Conservation (phyloP, 805 yeast genomes). For the Teunomyces pallodes region DNA sequence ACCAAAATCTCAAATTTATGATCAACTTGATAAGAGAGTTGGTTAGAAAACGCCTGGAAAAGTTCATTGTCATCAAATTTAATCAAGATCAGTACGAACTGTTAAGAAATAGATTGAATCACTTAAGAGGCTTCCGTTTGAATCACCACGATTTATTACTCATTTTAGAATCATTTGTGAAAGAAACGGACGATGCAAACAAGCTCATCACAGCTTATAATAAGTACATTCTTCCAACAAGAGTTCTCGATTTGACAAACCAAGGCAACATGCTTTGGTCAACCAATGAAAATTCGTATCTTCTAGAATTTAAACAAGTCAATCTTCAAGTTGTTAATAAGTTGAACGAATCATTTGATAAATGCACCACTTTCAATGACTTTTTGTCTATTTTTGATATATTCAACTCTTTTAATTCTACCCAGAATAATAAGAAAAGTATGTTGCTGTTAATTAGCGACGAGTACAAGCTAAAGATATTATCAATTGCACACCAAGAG, state of each 20-base stretch:
- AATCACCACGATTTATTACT: slow-evolving; percentile 51
- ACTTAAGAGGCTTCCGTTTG: slow-evolving; percentile 45
- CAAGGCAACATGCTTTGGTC: slow-evolving; percentile 30
- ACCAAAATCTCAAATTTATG: slow-evolving; percentile 59
- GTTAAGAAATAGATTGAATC: slow-evolving; percentile 43
- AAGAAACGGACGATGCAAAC: slow-evolving; percentile 12
- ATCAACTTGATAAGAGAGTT: slow-evolving; percentile 69
- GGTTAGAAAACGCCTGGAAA: slow-evolving; percentile 69
- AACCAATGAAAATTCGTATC: slow-evolving; percentile 26
- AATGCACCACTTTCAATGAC: slow-evolving; percentile 27
- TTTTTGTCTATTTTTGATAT: slow-evolving; percentile 23
- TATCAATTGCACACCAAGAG: slow-evolving; percentile 29
- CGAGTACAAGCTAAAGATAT: slow-evolving; percentile 30
- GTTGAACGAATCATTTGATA: slow-evolving; percentile 24
- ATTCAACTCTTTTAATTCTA: slow-evolving; percentile 13
- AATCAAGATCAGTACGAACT: slow-evolving; percentile 35
- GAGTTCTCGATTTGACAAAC: slow-evolving; percentile 32
- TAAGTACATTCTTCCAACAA: slow-evolving; percentile 24
- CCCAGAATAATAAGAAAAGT: slow-evolving; percentile 7
- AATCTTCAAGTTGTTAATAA: slow-evolving; percentile 19
- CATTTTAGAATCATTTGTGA: slow-evolving; percentile 24
- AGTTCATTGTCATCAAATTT: slow-evolving; percentile 63
- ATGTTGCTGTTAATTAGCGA: slow-evolving; percentile 32
- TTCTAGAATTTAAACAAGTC: slow-evolving; percentile 16
- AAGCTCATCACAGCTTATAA: slow-evolving; percentile 27